A percentile compares a stretch with the other conserved stretches of the same genome.
phyloP scores from a whole-genome alignment of 805 yeast genomes.

The Kuraishia piskuri region DNA sequence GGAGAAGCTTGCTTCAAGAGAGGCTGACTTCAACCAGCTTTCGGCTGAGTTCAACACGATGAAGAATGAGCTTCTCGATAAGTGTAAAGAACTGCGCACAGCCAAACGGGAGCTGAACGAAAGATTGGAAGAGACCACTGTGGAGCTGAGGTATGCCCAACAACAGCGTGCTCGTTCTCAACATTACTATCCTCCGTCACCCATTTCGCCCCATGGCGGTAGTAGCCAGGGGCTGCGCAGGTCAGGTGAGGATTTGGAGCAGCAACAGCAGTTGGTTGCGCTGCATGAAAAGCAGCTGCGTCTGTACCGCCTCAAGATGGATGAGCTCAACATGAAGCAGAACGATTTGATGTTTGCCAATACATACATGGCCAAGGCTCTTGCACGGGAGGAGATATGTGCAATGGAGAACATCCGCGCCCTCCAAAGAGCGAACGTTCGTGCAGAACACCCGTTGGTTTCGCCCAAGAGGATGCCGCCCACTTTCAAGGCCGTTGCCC shows the following conservation, averaged over 20 bases:
- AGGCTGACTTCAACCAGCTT: conserved; percentile 8
- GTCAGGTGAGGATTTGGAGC: neutral
- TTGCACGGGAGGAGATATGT: conserved; percentile 15
- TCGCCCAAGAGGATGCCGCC: conserved; percentile 8
- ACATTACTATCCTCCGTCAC: conserved; percentile 2
- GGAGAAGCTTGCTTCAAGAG: neutral
- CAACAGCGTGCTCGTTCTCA: neutral
- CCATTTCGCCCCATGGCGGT: conserved; percentile 1
- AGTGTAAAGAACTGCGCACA: conserved; percentile 3
- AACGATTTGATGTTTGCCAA: conserved; percentile 27
- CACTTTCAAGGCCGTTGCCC: conserved; percentile 19
- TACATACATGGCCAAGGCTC: conserved; percentile 20
- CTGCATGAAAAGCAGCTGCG: conserved; percentile 32
- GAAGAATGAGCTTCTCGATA: conserved; percentile 7
- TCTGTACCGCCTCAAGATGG: conserved; percentile 37
- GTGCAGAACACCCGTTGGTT: neutral
- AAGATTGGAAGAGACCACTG: neutral
- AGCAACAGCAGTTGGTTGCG: conserved; percentile 3
- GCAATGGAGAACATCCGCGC: conserved; percentile 1
- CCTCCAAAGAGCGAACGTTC: neutral
- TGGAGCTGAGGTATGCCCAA: neutral
- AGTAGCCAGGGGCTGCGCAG: neutral
- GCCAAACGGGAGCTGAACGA: neutral
- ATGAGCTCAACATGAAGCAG: conserved; percentile 28
- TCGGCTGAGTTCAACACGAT: conserved; percentile 4